These are phyloP conservation scores for Fistulinella cinereoalba DNA, from an alignment of 1,284 basidiomycete genomes.

Conservation along the genomic window DNA sequence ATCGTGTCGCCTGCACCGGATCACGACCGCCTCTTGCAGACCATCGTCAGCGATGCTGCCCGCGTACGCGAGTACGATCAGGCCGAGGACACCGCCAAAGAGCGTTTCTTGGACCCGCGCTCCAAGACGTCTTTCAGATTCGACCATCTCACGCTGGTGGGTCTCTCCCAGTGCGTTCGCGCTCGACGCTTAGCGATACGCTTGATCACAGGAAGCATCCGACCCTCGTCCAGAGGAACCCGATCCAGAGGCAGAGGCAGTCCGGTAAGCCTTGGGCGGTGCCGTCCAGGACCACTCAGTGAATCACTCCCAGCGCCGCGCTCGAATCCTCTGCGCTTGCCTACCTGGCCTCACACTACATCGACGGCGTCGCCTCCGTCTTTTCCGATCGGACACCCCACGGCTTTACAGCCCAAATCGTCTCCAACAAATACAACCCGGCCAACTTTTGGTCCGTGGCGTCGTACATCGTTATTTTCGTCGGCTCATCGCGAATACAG, in stretches of 20 bases:
- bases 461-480: not conserved
- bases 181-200: constrained; percentile 1
- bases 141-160: constrained; percentile 77
- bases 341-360: constrained; percentile 78
- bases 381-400: constrained; percentile 50
- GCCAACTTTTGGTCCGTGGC: constrained; percentile 75
- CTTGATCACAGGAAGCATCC: constrained; percentile 65
- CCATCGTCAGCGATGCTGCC: constrained; percentile 73
- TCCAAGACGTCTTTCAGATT: constrained; percentile 77
- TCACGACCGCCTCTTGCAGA: constrained; percentile 39
- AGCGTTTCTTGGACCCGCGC: constrained; percentile 80
- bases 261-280: constrained; percentile 53
- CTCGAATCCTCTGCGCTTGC: constrained; percentile 65
- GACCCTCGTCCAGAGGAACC: constrained; percentile 64
- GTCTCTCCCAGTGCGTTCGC: not conserved
- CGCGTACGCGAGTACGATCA: constrained; percentile 40
- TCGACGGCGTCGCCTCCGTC: constrained; percentile 69
- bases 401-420: constrained; percentile 74
- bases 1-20: not conserved
- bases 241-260: constrained; percentile 64
- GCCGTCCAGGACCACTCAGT: not conserved
- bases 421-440: constrained; percentile 92
- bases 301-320: constrained; percentile 48
- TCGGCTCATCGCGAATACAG: constrained; percentile 38
- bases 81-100: constrained; percentile 34